Base-by-base conservation (phyloP, 1,139 yeast species). In the Komagataea norvegica region DNA sequence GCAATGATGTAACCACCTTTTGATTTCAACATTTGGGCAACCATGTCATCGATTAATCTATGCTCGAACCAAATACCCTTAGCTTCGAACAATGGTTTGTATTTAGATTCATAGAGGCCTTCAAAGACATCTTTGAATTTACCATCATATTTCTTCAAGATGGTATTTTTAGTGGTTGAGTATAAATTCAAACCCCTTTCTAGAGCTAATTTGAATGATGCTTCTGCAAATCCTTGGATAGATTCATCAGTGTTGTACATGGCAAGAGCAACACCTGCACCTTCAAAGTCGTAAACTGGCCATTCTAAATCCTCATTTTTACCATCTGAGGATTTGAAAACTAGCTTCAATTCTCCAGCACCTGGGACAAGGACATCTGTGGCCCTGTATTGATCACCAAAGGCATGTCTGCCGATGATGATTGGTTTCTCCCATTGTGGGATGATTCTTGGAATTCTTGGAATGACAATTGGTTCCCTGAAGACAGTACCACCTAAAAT, bases 191-290 rank as follows among this genome's bases (percentile, higher is more conserved):
- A 61, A 45, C 74, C 70, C 58, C 83, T 75, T 46, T 69, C 70
- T 42, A 83, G 58, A 2, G 93, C 93, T 67, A 82, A 65, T 57
- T 79, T 77, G 70, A 83, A 83, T 15, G 88, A 80, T 20, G 88
- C 75, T 53, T 79, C 83, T 29, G 91, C 93, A 64, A 83, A 83
- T 9, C 84, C 91, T 31, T 60, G 62, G 51, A 83, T 83, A n/a
- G 88, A 79, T 52, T 79, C 85, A 47, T 81, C 87, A 27, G 91
- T 83, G 62, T 83, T 83, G 65, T 83, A 83, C 91, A 83, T 83
- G 31, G 87, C 81, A 55, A 83, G 61, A 2, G 85, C 91, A 43
- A 82, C 86, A 56, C 93, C 91, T 23, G 78, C 15, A 30, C 34
- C 33, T 25, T 17, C 32, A 34, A 37, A 25, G 28, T 33, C 32